phyloP scores from a whole-genome alignment of 352 stramenopile species.

The Pythium pyrilobum region DNA sequence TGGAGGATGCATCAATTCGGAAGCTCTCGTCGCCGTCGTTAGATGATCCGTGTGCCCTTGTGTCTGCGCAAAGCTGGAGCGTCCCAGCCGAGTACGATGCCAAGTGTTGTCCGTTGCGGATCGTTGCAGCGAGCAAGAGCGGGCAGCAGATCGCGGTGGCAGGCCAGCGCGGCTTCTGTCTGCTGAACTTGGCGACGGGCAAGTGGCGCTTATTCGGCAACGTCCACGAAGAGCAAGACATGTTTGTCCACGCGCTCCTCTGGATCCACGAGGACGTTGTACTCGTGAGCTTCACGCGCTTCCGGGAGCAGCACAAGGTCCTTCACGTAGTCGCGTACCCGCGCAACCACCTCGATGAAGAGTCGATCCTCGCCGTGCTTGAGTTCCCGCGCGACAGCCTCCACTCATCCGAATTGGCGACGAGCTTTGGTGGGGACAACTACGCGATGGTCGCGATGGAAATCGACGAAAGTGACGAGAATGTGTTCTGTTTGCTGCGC shows the following conservation, averaged over 20 bases:
- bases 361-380: conserved; percentile 46
- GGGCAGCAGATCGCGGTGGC: conserved; percentile 64
- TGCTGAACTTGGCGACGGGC: conserved; percentile 56
- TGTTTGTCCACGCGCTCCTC: conserved; percentile 53
- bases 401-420: background rate
- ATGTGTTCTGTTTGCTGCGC: conserved; percentile 55
- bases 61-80: conserved; percentile 51
- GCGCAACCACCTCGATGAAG: conserved; percentile 69
- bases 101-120: conserved; percentile 56
- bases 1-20: conserved; percentile 47
- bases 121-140: conserved; percentile 48
- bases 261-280: conserved; percentile 67
- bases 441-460: conserved; percentile 55
- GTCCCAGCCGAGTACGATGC: conserved; percentile 55
- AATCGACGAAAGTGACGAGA: conserved; percentile 36
- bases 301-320: conserved; percentile 43
- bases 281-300: conserved; percentile 54
- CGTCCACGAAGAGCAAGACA: conserved; percentile 77
- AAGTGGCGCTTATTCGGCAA: conserved; percentile 86
- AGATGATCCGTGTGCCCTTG: conserved; percentile 58
- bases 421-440: background rate
- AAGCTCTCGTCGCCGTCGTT: conserved; percentile 43
- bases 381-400: conserved; percentile 30
- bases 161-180: conserved; percentile 64
- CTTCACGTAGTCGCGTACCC: conserved; percentile 68